phyloP scores from a whole-genome alignment of 192 early-diverging fungal species.

The Podochytrium sp. region DNA sequence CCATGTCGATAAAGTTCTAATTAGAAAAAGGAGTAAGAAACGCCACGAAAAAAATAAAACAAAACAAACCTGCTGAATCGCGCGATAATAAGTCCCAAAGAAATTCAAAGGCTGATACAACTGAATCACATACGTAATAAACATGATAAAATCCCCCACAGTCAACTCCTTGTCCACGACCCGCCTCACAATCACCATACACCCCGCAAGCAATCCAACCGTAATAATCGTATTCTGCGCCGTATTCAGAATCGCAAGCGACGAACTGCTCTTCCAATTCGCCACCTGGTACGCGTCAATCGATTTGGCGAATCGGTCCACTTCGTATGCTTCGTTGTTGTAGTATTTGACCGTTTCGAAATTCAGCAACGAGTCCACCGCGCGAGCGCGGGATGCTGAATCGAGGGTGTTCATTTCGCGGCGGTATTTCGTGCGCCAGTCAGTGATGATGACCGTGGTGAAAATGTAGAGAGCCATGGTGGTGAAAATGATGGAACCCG shows the following conservation, averaged over 20 bases:
- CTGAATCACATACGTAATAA: conserved; percentile 86
- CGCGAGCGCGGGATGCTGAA: conserved; percentile 73
- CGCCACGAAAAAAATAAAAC: neutral
- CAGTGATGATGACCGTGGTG: conserved; percentile 82
- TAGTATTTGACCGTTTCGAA: conserved; percentile 99
- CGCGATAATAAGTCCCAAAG: conserved; percentile 93
- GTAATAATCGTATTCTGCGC: conserved; percentile 89
- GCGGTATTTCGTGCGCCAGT: conserved; percentile 50
- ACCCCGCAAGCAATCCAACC: conserved; percentile 77
- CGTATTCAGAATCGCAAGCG: conserved; percentile 82
- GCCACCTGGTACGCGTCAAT: conserved; percentile 80
- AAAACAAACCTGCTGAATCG: conserved; percentile 72
- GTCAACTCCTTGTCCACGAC: conserved; percentile 73
- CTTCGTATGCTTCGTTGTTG: conserved; percentile 86
- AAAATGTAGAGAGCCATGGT: conserved; percentile 88
- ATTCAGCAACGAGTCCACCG: conserved; percentile 93
- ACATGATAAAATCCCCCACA: conserved; percentile 86
- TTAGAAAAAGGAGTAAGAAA: neutral
- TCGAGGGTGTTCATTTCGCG: conserved; percentile 60
- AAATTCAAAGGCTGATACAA: conserved; percentile 85
- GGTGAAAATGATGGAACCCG: conserved; percentile 82
- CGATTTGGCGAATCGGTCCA: conserved; percentile 75
- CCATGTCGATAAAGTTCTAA: conserved; percentile 80
- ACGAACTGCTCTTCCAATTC: conserved; percentile 77
- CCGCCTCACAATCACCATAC: conserved; percentile 81